Evolutionary conservation across 371 early-diverging fungal genomes (phyloP).

Genomic region (Mucor indicus): DNA sequence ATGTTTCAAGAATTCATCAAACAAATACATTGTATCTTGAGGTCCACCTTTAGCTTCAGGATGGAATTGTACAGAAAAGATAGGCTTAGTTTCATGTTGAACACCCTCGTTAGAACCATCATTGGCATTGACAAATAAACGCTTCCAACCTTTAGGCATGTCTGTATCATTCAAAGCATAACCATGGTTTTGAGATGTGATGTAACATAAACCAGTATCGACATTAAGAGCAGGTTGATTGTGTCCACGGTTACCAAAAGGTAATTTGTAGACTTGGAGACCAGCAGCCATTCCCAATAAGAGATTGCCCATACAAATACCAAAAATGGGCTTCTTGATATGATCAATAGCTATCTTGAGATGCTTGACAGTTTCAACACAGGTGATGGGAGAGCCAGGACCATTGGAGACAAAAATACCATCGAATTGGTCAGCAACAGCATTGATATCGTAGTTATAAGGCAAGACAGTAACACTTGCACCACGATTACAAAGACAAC

Average conservation of each 20-base stretch:
- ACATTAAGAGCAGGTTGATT: constrained; percentile 90
- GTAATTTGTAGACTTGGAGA: constrained; percentile 81
- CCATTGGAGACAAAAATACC: constrained; percentile 94
- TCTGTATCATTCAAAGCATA: constrained; percentile 75
- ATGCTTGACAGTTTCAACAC: constrained; percentile 65
- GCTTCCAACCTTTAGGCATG: constrained; percentile 72
- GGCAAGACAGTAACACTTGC: constrained; percentile 86
- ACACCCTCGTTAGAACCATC: constrained; percentile 93
- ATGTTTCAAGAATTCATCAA: constrained; percentile 59
- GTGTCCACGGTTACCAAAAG: constrained; percentile 95
- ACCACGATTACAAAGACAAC: constrained; percentile 76
- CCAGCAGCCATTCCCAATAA: constrained; percentile 91
- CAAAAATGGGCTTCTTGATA: constrained; percentile 86
- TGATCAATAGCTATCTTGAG: constrained; percentile 60
- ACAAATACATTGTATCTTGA: constrained; percentile 80
- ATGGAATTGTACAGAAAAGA: constrained; percentile 90
- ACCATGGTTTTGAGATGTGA: constrained; percentile 95
- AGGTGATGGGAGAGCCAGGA: constrained; percentile 83
- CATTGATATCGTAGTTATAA: constrained; percentile 72
- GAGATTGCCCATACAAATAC: constrained; percentile 97
- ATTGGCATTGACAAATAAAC: constrained; percentile 87
- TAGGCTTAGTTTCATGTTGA: constrained; percentile 68
- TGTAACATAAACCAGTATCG: constrained; percentile 55
- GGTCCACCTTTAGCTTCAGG: constrained; percentile 94
- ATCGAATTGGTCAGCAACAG: constrained; percentile 64